Percentiles rank a stretch among this genome's conserved stretches.
phyloP scores from a whole-genome alignment of 2,329 filamentous ascomycete genomes.

The Xylaria sp. region DNA sequence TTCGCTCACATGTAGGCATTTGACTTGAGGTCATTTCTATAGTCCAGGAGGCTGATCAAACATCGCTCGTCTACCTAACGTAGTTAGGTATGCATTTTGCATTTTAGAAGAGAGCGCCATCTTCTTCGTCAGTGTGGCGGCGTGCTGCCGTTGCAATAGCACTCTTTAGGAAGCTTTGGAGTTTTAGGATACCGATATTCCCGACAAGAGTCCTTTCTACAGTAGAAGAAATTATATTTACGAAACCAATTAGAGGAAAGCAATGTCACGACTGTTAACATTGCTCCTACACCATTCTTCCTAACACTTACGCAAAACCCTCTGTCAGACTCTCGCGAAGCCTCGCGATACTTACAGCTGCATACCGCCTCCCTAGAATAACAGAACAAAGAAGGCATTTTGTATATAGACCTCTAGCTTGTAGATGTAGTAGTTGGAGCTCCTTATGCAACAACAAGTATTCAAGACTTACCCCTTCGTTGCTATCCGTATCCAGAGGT shows the following conservation, averaged over 20 bases:
- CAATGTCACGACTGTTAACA: background rate
- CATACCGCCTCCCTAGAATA: too few relatives aligned
- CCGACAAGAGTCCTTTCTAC: background rate
- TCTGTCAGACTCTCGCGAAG: too few relatives aligned
- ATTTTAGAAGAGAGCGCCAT: background rate
- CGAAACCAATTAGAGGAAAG: background rate
- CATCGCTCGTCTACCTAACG: background rate
- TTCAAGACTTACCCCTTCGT: too few relatives aligned
- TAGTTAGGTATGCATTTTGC: too few relatives aligned
- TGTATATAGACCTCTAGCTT: too few relatives aligned
- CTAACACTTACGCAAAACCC: background rate
- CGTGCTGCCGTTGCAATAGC: background rate
- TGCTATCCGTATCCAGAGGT: too few relatives aligned
- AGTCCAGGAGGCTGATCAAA: background rate
- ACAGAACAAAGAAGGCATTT: too few relatives aligned
- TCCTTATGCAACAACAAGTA: too few relatives aligned
- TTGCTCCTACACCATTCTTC: slow-evolving; percentile 3
- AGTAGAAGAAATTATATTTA: background rate
- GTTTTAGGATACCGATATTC: background rate
- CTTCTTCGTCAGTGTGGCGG: background rate
- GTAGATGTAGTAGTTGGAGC: too few relatives aligned
- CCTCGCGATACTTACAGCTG: too few relatives aligned
- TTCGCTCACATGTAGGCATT: background rate
- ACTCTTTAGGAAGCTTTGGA: background rate
- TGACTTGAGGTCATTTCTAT: background rate